Evolutionary conservation across 441 rosid genomes (phyloP).

Genomic region (Euphorbia corollata): DNA sequence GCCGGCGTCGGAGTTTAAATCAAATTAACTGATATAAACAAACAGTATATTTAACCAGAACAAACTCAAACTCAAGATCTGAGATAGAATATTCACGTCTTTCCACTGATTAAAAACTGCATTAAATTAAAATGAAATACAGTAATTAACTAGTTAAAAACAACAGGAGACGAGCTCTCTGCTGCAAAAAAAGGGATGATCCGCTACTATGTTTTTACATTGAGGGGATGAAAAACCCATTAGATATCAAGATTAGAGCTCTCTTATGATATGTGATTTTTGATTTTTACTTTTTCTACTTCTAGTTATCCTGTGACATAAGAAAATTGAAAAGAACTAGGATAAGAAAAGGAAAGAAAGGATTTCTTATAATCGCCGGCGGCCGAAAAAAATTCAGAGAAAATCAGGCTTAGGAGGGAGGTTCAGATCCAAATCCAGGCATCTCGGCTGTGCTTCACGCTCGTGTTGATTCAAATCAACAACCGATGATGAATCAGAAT

Average conservation of each 20-base stretch:
- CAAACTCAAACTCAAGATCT: not conserved
- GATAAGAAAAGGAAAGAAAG: not conserved
- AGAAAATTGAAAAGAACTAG: not conserved
- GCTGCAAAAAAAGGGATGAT: slow-evolving; percentile 29
- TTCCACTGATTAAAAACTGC: slow-evolving; percentile 1
- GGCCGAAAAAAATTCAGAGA: slow-evolving; percentile 25
- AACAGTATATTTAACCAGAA: not conserved
- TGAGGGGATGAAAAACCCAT: slow-evolving; percentile 11
- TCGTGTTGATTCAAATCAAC: slow-evolving; percentile 35
- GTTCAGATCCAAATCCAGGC: slow-evolving; percentile 55
- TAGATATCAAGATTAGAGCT: not conserved
- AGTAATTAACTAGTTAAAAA: slow-evolving; percentile 16
- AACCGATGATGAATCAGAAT: slow-evolving; percentile 54
- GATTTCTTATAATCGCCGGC: not conserved
- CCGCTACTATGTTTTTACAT: slow-evolving; percentile 22
- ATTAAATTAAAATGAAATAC: slow-evolving; percentile 3
- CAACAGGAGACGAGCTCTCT: slow-evolving; percentile 25
- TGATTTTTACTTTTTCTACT: slow-evolving; percentile 3
- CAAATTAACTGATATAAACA: not conserved
- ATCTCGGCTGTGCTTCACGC: slow-evolving; percentile 18
- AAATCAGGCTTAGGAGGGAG: slow-evolving; percentile 42
- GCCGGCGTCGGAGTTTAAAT: not conserved
- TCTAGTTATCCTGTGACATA: not conserved
- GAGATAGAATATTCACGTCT: not conserved
- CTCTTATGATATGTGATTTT: not conserved